Conservation (phyloP, 306 rosid genomes). For the Trichosanthes truncata region DNA sequence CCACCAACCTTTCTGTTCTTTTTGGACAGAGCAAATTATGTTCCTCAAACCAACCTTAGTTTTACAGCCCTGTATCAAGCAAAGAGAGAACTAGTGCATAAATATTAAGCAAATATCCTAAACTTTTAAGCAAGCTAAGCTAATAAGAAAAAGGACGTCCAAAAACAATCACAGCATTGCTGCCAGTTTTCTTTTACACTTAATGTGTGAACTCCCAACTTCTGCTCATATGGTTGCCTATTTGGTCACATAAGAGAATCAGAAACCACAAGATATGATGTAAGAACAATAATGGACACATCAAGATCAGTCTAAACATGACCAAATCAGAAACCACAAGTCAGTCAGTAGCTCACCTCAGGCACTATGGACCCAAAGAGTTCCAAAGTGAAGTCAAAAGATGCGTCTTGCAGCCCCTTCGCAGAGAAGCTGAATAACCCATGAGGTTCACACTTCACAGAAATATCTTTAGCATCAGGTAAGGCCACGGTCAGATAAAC, state of each 20-base stretch:
- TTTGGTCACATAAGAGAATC: not conserved
- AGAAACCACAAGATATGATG: not conserved
- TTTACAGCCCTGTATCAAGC: constrained; percentile 43
- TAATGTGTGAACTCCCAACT: not conserved
- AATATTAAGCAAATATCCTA: not conserved
- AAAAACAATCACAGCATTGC: not conserved
- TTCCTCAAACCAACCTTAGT: constrained; percentile 63
- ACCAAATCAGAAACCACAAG: not conserved
- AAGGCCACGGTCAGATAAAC: constrained; percentile 73
- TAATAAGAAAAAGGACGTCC: not conserved
- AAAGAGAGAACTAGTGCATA: constrained; percentile 7
- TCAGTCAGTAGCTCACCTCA: constrained; percentile 39
- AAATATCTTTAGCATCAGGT: constrained; percentile 76
- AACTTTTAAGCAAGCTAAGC: not conserved
- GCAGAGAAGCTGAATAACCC: constrained; percentile 79
- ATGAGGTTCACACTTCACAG: constrained; percentile 65
- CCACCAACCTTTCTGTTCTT: constrained; percentile 78
- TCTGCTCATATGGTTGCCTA: not conserved
- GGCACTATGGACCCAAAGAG: constrained; percentile 53
- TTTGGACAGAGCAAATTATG: constrained; percentile 66
- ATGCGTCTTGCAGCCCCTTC: constrained; percentile 42
- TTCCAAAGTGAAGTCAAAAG: constrained; percentile 54
- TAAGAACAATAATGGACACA: not conserved
- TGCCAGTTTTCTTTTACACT: not conserved
- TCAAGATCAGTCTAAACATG: not conserved